Percentiles rank a stretch among this genome's conserved stretches.
Evolutionary conservation across 768 basidiomycete genomes (phyloP).

Genomic region (Tylopilus balloui): DNA sequence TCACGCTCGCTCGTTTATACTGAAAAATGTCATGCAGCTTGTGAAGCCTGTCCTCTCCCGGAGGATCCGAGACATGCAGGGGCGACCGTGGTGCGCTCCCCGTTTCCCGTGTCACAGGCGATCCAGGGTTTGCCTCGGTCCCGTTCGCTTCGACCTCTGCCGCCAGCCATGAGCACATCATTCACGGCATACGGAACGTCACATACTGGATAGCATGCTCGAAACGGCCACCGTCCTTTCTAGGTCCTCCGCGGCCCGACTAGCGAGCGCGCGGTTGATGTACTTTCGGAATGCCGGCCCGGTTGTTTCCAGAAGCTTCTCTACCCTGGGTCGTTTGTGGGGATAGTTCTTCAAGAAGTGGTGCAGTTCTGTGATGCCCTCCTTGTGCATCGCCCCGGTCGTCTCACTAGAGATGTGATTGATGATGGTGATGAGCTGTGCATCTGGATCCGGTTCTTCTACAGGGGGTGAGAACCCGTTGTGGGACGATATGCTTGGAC

Average conservation of each 20-base stretch:
- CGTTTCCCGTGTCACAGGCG: constrained; percentile 30
- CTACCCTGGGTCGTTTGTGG: constrained; percentile 74
- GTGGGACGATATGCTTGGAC: constrained; percentile 60
- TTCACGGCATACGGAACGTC: not conserved
- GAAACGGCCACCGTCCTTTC: constrained; percentile 77
- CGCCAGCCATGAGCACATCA: constrained; percentile 7
- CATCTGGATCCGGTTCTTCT: constrained; percentile 85
- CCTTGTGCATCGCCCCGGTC: constrained; percentile 84
- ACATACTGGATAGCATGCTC: constrained; percentile 77
- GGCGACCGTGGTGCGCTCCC: constrained; percentile 35
- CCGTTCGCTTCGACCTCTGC: constrained; percentile 63
- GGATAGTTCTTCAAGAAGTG: constrained; percentile 91
- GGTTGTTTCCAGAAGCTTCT: constrained; percentile 84
- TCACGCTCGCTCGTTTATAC: constrained; percentile 64
- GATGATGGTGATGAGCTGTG: constrained; percentile 75
- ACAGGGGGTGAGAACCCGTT: constrained; percentile 50
- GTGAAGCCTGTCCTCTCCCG: constrained; percentile 63
- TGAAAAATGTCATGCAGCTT: constrained; percentile 79
- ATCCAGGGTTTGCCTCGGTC: constrained; percentile 32
- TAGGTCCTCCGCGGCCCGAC: constrained; percentile 81
- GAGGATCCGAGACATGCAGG: constrained; percentile 30
- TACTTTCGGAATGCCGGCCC: constrained; percentile 90
- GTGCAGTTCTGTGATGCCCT: constrained; percentile 92
- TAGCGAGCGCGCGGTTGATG: constrained; percentile 82
- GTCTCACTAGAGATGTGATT: constrained; percentile 86